phyloP scores from a whole-genome alignment of 768 basidiomycete species.

The Boletus huronensis region DNA sequence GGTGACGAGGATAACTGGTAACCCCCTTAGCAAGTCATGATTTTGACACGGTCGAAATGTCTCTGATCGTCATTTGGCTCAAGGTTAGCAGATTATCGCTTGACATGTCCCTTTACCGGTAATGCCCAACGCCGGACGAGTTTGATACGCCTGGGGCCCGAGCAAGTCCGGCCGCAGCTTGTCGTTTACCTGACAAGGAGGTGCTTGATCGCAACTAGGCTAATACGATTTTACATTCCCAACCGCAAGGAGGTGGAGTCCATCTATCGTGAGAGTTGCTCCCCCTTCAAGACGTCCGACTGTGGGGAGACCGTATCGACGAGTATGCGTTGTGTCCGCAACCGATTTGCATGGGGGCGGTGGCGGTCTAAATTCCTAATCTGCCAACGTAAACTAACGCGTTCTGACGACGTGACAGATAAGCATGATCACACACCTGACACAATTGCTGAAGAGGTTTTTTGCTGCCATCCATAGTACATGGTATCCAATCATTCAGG shows the following conservation, averaged over 20 bases:
- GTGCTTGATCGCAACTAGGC: conserved; percentile 1
- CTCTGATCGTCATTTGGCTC: background rate
- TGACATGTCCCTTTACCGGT: conserved; percentile 4
- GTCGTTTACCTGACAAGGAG: background rate
- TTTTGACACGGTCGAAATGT: conserved; percentile 9
- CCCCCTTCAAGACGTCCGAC: background rate
- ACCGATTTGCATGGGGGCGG: background rate
- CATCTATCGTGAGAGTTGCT: background rate
- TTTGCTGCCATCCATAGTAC: background rate
- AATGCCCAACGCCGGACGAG: background rate
- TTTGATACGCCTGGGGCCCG: background rate
- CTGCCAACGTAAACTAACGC: conserved; percentile 1
- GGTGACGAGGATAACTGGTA: conserved; percentile 25
- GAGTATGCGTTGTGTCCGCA: background rate
- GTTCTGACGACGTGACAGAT: conserved; percentile 11
- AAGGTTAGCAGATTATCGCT: conserved; percentile 13
- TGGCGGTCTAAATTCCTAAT: conserved; percentile 6
- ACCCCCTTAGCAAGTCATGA: conserved; percentile 11
- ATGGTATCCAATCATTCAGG: background rate
- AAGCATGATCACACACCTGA: background rate
- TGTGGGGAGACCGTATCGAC: background rate
- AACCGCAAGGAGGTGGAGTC: background rate
- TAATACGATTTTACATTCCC: background rate
- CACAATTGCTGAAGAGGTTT: background rate
- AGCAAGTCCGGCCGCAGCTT: background rate